These are phyloP conservation scores for Didymella pinodella DNA, from an alignment of 2,329 filamentous ascomycete species.

Conservation along the genomic window DNA sequence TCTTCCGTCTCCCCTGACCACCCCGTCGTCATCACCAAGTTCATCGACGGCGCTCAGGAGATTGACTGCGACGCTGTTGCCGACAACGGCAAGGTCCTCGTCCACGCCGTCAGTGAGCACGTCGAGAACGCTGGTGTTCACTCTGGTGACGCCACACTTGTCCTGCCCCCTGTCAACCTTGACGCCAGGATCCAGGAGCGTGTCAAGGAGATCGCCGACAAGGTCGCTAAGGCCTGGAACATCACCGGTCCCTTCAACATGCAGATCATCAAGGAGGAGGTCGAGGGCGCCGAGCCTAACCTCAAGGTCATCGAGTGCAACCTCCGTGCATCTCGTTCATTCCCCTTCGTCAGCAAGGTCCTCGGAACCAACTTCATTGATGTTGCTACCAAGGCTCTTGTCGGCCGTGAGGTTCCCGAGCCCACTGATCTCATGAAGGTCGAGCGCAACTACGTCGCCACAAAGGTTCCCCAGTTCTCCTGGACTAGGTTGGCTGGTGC, in stretches of 20 bases:
- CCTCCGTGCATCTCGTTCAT: constrained; percentile 93
- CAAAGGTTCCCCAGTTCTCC: constrained; percentile 98
- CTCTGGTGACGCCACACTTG: constrained; percentile 94
- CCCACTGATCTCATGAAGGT: constrained; percentile 86
- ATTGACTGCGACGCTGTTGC: constrained; percentile 96
- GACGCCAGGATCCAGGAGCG: constrained; percentile 80
- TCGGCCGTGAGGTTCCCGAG: constrained; percentile 83
- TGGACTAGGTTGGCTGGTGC: constrained; percentile 98
- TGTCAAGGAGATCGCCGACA: constrained; percentile 93
- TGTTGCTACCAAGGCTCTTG: constrained; percentile 88
- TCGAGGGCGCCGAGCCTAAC: constrained; percentile 75
- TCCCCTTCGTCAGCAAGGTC: constrained; percentile 98
- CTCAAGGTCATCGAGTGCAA: constrained; percentile 99
- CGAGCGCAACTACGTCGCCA: constrained; percentile 91
- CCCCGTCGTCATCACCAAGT: constrained; percentile 97
- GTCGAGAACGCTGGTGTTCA: constrained; percentile 97
- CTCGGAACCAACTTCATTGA: constrained; percentile 97
- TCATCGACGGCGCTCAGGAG: constrained; percentile 95
- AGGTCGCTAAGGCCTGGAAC: constrained; percentile 95
- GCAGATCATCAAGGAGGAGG: constrained; percentile 96
- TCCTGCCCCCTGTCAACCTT: constrained; percentile 84
- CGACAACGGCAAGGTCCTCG: constrained; percentile 81
- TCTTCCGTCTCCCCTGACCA: constrained; percentile 93
- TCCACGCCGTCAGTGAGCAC: constrained; percentile 95
- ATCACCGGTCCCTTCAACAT: constrained; percentile 99